phyloP scores from a whole-genome alignment of 1,284 basidiomycete species.

The Trametes versicolor region DNA sequence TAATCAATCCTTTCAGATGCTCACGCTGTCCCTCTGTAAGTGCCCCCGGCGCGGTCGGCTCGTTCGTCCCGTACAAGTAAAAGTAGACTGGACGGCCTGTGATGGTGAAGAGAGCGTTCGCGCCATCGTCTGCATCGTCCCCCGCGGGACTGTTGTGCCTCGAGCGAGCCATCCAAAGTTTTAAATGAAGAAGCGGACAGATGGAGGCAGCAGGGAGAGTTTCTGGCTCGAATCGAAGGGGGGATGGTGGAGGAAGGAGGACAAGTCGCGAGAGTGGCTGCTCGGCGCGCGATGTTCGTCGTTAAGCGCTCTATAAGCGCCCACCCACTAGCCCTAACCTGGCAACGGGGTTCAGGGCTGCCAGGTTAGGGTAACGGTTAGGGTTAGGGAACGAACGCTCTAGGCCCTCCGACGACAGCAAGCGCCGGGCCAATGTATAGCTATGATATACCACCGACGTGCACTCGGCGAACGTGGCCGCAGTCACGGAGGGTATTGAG shows the following conservation, averaged over 20 bases:
- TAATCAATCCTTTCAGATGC: slow-evolving; percentile 5
- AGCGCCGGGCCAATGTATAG: too few species aligned
- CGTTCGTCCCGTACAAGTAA: slow-evolving; percentile 27
- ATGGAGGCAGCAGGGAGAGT: background rate
- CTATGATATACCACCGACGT: too few species aligned
- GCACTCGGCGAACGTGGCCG: background rate
- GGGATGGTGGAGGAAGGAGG: slow-evolving; percentile 8
- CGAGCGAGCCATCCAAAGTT: background rate
- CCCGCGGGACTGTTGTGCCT: background rate
- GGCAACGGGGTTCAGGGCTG: slow-evolving; percentile 17
- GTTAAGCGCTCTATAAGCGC: background rate
- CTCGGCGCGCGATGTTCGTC: background rate
- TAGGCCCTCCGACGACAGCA: too few species aligned
- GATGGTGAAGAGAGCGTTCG: slow-evolving; percentile 13
- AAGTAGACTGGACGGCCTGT: slow-evolving; percentile 25
- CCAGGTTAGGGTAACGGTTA: slow-evolving; percentile 12
- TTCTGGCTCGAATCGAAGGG: background rate
- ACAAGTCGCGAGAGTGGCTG: slow-evolving; percentile 21
- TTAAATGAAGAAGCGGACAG: background rate
- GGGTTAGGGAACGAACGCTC: too few species aligned
- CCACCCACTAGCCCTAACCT: slow-evolving; percentile 19
- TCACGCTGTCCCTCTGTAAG: slow-evolving; percentile 3
- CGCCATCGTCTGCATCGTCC: background rate
- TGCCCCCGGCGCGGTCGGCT: background rate
- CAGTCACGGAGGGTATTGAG: background rate